Percentiles rank a stretch among this genome's conserved stretches.
Evolutionary conservation across 306 rosid genomes (phyloP).

Genomic region (Heteromeles arbutifolia): DNA sequence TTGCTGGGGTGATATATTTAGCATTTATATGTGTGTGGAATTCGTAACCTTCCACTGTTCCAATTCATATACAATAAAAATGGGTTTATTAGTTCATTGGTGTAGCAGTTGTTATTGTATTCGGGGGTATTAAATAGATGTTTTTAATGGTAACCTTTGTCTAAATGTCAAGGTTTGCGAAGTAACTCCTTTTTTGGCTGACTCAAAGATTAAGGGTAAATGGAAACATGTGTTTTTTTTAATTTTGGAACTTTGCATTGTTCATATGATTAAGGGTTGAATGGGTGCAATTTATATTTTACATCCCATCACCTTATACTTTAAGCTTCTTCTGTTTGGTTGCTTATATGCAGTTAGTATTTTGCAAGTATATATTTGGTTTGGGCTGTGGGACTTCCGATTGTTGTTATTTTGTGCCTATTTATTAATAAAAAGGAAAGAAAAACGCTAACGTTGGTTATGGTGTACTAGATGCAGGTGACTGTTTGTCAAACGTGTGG

Average conservation of each 20-base stretch:
- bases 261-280: background rate
- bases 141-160: no score
- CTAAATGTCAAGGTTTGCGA: no score
- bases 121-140: no score
- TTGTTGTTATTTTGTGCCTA: background rate
- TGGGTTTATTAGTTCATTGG: no score
- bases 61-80: no score
- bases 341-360: background rate
- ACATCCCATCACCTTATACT: no score
- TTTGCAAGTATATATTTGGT: background rate
- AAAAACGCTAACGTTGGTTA: background rate
- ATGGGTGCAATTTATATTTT: no score
- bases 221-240: background rate
- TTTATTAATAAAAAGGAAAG: background rate
- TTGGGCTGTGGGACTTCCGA: background rate
- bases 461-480: background rate
- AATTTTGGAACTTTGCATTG: background rate
- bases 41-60: no score
- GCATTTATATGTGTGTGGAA: no score
- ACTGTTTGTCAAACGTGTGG: slow-evolving; percentile 19
- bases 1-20: background rate
- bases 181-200: background rate
- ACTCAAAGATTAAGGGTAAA: background rate
- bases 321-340: background rate
- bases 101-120: no score